Conservation (phyloP, 805 yeast species). For the Komagataella populi region DNA sequence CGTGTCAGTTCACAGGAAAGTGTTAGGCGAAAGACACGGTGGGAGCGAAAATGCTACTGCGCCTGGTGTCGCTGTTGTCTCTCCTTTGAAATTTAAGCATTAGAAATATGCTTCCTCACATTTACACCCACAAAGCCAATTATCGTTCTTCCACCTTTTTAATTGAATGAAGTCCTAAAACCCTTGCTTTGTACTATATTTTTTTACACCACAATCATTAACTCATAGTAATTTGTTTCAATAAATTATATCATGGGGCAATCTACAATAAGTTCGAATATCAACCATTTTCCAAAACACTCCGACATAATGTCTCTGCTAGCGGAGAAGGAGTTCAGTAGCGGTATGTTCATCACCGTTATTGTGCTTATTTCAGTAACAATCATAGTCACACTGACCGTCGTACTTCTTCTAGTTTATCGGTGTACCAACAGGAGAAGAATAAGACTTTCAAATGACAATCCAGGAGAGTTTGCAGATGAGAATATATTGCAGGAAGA, state of each 20-base stretch:
- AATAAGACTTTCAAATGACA: constrained; percentile 16
- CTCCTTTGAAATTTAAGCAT: neutral
- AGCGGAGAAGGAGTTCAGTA: neutral
- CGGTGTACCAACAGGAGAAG: constrained; percentile 4
- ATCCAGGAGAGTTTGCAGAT: constrained; percentile 52
- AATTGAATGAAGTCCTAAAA: neutral
- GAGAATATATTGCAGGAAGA: constrained; percentile 44
- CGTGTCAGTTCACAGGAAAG: neutral
- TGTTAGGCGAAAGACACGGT: neutral
- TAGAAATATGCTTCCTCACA: neutral
- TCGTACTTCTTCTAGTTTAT: constrained; percentile 7
- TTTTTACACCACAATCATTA: neutral
- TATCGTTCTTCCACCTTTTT: neutral
- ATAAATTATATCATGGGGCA: neutral
- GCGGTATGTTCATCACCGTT: constrained; percentile 6
- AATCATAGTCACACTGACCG: constrained; percentile 7
- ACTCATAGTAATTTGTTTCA: neutral
- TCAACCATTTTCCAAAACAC: neutral
- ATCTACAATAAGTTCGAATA: neutral
- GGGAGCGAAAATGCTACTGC: neutral
- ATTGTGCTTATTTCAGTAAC: constrained; percentile 13
- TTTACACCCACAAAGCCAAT: neutral
- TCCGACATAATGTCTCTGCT: neutral
- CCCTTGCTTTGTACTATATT: neutral
- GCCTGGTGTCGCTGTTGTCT: too few species aligned